phyloP scores from a whole-genome alignment of 371 early-diverging fungal species.

The Mucor sp. region DNA sequence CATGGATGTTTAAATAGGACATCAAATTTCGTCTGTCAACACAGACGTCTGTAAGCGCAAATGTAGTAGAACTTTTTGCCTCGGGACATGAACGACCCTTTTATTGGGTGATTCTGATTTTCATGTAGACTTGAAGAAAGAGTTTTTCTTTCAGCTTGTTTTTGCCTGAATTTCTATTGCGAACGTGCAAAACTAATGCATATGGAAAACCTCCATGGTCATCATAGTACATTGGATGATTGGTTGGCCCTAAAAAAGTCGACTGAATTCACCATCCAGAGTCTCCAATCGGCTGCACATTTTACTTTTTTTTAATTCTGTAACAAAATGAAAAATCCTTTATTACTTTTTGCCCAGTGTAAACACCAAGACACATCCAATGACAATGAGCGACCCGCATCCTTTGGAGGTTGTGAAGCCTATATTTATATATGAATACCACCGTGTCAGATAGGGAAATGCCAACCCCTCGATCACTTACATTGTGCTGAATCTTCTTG shows the following conservation, averaged over 20 bases:
- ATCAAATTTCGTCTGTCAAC: neutral
- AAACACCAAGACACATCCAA: constrained; percentile 53
- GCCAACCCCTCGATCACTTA: constrained; percentile 16
- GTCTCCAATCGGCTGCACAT: constrained; percentile 55
- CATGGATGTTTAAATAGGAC: neutral
- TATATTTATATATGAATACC: neutral
- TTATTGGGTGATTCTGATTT: constrained; percentile 3
- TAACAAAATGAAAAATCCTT: no score
- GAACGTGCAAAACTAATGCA: constrained; percentile 29
- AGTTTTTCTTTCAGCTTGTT: constrained; percentile 43
- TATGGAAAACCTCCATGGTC: constrained; percentile 24
- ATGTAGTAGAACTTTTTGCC: constrained; percentile 9
- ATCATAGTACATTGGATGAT: constrained; percentile 51
- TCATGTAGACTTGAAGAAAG: constrained; percentile 30
- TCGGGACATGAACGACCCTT: constrained; percentile 21
- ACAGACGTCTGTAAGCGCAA: neutral
- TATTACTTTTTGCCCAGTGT: constrained; percentile 24
- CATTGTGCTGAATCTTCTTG: constrained; percentile 67
- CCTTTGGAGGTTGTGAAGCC: constrained; percentile 49
- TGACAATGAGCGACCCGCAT: constrained; percentile 42
- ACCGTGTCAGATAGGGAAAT: neutral
- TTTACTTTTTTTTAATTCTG: neutral
- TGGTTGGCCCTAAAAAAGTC: constrained; percentile 11
- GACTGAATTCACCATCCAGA: constrained; percentile 28
- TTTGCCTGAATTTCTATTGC: constrained; percentile 31